Percentiles rank a stretch among this genome's conserved stretches.
Conservation (phyloP, 2,329 filamentous ascomycete genomes). For the Penicillium sp. region DNA sequence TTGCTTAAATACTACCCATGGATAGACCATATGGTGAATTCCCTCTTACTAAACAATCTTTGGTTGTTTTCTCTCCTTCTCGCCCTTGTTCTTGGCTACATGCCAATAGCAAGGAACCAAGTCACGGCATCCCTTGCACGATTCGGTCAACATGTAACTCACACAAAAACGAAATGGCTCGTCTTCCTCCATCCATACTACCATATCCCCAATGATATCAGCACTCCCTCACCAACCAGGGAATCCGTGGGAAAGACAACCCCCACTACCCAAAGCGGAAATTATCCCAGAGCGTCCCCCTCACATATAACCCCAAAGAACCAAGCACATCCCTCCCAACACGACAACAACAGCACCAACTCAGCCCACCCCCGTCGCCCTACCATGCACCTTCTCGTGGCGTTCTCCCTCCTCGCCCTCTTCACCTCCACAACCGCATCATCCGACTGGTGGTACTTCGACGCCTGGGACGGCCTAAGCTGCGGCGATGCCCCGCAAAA, state of each 20-base stretch:
- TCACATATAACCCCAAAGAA: background rate
- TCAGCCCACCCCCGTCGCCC: too few species aligned
- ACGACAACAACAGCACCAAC: background rate
- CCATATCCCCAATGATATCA: constrained; percentile 2
- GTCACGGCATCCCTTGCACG: background rate
- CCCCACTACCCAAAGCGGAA: constrained; percentile 8
- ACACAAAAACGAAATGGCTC: background rate
- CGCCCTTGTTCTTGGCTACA: background rate
- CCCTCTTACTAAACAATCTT: too few species aligned
- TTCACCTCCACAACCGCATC: background rate
- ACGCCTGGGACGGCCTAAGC: constrained; percentile 11
- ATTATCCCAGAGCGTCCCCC: background rate
- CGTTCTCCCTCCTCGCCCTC: background rate
- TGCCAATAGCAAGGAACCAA: background rate
- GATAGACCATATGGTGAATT: too few species aligned
- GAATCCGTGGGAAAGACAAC: background rate
- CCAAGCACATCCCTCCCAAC: background rate
- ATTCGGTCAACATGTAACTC: background rate
- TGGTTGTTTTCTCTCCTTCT: too few species aligned
- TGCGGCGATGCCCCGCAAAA: constrained; percentile 9
- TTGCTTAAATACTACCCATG: too few species aligned
- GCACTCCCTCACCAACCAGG: background rate
- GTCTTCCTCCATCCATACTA: background rate
- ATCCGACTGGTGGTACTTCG: constrained; percentile 8
- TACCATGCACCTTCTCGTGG: background rate